These are phyloP conservation scores for Apostasia ramifera DNA, from an alignment of 106 monocot species.

Conservation along the genomic window DNA sequence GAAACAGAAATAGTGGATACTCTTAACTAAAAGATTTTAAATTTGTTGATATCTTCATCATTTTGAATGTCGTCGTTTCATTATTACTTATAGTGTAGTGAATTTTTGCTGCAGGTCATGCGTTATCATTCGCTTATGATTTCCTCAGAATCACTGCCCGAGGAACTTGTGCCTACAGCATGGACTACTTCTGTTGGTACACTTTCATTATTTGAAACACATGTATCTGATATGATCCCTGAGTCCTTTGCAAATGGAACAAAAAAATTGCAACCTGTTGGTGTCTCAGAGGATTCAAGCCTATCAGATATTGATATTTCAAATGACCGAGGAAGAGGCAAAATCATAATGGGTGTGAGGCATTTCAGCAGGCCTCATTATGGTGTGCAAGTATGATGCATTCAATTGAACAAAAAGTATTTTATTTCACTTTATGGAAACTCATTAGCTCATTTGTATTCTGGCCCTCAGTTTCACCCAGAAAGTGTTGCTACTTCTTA, in stretches of 20 bases:
- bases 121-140: constrained; percentile 94
- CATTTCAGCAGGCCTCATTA: constrained; percentile 77
- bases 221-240: constrained; percentile 16
- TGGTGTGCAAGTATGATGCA: constrained; percentile 75
- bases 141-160: constrained; percentile 59
- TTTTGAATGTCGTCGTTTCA: too few species aligned
- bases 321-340: constrained; percentile 13
- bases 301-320: constrained; percentile 2
- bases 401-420: not conserved
- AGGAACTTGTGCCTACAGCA: constrained; percentile 75
- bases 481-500: constrained; percentile 86
- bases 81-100: too few species aligned
- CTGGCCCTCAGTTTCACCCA: constrained; percentile 75
- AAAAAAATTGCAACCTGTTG: constrained; percentile 12
- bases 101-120: constrained; percentile 54
- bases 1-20: too few species aligned
- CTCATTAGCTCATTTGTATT: constrained; percentile 14
- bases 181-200: constrained; percentile 56
- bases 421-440: not conserved
- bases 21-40: too few species aligned
- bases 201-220: constrained; percentile 39
- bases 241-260: constrained; percentile 5
- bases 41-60: too few species aligned
- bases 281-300: constrained; percentile 16
- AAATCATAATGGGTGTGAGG: constrained; percentile 80